Evolutionary conservation across 139 green algal species (phyloP), one percentile per base, ranked within the genome.

Genomic region (Tetraselmis striata): DNA sequence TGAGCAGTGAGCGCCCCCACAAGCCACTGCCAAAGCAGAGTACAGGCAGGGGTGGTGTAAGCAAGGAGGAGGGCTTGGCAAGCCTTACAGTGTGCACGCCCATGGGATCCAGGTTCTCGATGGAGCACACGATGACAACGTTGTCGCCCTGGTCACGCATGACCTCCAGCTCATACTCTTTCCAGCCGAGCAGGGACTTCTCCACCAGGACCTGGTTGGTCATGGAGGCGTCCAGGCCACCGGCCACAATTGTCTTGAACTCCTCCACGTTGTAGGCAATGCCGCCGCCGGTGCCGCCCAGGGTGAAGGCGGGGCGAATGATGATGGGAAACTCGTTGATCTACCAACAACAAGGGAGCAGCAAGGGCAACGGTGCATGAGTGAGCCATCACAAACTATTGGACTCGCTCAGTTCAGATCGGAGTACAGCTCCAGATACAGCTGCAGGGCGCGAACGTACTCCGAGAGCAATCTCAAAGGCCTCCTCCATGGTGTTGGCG

Each of bases 61-160:
- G n/a, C n/a, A n/a, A n/a, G n/a, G n/a, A n/a, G n/a, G n/a, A n/a
- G n/a, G n/a, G n/a, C n/a, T n/a, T n/a, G n/a, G n/a, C n/a, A n/a
- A n/a, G 11, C 45, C 45, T 5, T 84, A 91, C 95, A 0, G 97
- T 99, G 91, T 99, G 97, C 81, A 99, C 97, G 75, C 97, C 97
- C 97, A 99, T 99, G 84, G 97, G 95, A 91, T 99, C 97, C 28
- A 99, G 93, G 87, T 99, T 99, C 91, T 99, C 97, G 84, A 99
- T 99, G 83, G 95, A 98, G 92, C 97, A 99, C 82, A 99, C 95
- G 87, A 99, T 99, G 85, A 99, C 94, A 23, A 97, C 92, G 91
- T 99, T 99, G 93, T 99, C 97, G 26, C 92, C 93, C 79, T 98
- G 85, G 91, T 99, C 97, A 59, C 97, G 93, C 97, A 99, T 99